Evolutionary conservation across 1,284 basidiomycete species (phyloP).

Genomic region (Pascua guehoae): DNA sequence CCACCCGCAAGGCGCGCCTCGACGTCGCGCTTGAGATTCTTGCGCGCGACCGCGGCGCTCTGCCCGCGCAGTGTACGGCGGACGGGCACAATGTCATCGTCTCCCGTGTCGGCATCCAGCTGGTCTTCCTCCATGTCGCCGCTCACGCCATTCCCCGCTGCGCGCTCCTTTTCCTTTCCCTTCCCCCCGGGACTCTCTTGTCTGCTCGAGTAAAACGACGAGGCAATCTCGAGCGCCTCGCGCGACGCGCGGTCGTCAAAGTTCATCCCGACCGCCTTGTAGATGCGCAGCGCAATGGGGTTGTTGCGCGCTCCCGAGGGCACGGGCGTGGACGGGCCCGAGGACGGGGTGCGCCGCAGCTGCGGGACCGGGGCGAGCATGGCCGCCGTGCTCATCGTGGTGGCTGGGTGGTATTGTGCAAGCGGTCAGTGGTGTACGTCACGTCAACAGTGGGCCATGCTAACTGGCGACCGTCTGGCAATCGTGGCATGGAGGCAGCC

Average conservation of each 20-base stretch:
- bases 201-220: constrained; percentile 60
- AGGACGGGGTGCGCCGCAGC: neutral
- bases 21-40: constrained; percentile 75
- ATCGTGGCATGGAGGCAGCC: no score
- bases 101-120: constrained; percentile 32
- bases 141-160: neutral
- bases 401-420: neutral
- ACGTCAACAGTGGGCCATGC: neutral
- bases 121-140: constrained; percentile 8
- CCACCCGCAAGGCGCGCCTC: constrained; percentile 74
- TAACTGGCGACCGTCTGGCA: neutral
- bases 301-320: constrained; percentile 43
- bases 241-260: constrained; percentile 75
- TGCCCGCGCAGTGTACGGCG: constrained; percentile 37
- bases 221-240: constrained; percentile 77
- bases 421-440: neutral
- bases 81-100: constrained; percentile 27
- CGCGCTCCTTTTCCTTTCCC: constrained; percentile 4
- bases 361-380: neutral
- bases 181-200: neutral
- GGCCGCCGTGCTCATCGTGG: neutral
- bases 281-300: constrained; percentile 75
- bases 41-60: constrained; percentile 61
- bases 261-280: constrained; percentile 74
- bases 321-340: constrained; percentile 18